These are phyloP conservation scores for Cladosporium austrohemisphaericum DNA, from an alignment of 2,329 filamentous ascomycete genomes.

Conservation along the genomic window DNA sequence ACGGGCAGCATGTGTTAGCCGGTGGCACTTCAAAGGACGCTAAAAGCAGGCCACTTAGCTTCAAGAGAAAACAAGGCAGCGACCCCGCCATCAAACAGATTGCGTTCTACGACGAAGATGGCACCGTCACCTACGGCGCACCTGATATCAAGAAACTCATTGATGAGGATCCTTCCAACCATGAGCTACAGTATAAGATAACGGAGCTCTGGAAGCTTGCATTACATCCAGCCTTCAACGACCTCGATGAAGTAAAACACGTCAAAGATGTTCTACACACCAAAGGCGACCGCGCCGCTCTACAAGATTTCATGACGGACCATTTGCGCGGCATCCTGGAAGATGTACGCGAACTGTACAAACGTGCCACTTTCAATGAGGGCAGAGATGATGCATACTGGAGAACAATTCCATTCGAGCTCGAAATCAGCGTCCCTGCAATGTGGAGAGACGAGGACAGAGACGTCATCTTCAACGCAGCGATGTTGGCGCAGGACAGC, in stretches of 20 bases:
- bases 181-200: not conserved
- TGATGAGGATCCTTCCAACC: not conserved
- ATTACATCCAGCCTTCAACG: not conserved
- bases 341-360: not conserved
- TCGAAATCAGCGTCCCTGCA: not conserved
- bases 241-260: not conserved
- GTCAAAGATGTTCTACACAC: not conserved
- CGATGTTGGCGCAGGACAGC: not conserved
- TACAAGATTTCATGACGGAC: not conserved
- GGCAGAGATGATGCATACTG: not conserved
- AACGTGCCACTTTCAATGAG: not conserved
- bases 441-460: not conserved
- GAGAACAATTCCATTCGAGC: not conserved
- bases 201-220: not conserved
- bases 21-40: not conserved
- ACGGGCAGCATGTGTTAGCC: too few species aligned
- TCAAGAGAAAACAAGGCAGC: not conserved
- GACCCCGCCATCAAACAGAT: not conserved
- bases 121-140: not conserved
- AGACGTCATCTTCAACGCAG: not conserved
- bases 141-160: not conserved
- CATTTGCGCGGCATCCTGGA: not conserved
- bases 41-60: not conserved
- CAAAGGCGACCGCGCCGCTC: not conserved
- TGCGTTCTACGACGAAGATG: not conserved